These are phyloP conservation scores for Colletotrichum lini DNA, from an alignment of 2,329 filamentous ascomycete genomes.

Conservation along the genomic window DNA sequence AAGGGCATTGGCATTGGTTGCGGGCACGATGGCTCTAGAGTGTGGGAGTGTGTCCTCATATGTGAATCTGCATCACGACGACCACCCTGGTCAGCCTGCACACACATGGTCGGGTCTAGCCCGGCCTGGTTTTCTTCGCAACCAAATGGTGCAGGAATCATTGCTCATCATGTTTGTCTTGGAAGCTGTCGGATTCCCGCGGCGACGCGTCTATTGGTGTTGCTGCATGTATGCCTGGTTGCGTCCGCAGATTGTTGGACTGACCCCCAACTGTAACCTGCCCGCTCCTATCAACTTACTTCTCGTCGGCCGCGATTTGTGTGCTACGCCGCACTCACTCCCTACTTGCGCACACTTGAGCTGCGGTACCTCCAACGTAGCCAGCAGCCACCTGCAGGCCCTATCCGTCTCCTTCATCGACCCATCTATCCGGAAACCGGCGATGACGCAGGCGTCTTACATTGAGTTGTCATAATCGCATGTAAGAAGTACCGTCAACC, in stretches of 20 bases:
- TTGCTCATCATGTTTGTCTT: not conserved
- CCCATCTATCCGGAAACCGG: constrained; percentile 12
- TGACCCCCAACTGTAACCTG: not conserved
- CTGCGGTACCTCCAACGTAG: not conserved
- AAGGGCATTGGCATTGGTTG: not conserved
- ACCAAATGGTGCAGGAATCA: constrained; percentile 11
- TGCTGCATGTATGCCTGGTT: not conserved
- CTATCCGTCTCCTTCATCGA: not conserved
- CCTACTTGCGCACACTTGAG: not conserved
- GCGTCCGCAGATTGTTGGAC: not conserved
- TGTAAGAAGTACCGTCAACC: not conserved
- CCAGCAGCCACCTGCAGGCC: not conserved
- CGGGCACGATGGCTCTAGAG: not conserved
- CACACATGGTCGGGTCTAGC: constrained; percentile 14
- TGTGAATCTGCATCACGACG: constrained; percentile 12
- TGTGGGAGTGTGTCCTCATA: not conserved
- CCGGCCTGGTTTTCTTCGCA: constrained; percentile 10
- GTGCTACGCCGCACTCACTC: not conserved
- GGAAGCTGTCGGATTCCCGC: not conserved
- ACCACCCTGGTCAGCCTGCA: not conserved
- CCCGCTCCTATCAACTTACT: not conserved
- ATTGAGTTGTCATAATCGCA: constrained; percentile 30
- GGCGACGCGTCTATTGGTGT: not conserved
- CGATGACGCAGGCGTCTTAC: not conserved
- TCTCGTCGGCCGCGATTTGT: not conserved